phyloP scores from a whole-genome alignment of 1,284 basidiomycete species.

The Grifola frondosa region DNA sequence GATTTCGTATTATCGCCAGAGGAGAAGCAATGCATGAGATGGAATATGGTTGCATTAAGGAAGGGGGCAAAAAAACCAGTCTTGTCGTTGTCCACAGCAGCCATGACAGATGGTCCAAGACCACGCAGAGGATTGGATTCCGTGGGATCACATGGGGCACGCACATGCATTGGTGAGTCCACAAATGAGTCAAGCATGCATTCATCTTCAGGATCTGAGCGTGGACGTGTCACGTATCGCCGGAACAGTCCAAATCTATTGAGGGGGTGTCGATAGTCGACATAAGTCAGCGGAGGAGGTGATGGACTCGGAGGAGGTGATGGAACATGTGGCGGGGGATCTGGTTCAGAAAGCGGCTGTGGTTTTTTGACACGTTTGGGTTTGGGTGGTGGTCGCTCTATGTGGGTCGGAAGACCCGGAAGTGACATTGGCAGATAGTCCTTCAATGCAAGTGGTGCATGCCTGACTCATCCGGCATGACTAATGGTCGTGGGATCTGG shows the following conservation, averaged over 20 bases:
- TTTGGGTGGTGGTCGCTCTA: not conserved
- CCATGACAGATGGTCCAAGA: not conserved
- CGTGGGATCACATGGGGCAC: not conserved
- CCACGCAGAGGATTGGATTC: not conserved
- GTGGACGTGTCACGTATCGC: not conserved
- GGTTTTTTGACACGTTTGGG: too few species aligned
- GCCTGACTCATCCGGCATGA: too few species aligned
- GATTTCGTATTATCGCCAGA: conserved; percentile 4
- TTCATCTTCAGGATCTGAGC: conserved; percentile 6
- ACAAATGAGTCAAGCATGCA: not conserved
- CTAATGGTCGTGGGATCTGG: too few species aligned
- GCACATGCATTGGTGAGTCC: not conserved
- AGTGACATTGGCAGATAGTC: conserved; percentile 5
- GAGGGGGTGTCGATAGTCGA: conserved; percentile 3
- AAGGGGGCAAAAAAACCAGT: conserved; percentile 8
- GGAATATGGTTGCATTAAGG: conserved; percentile 2
- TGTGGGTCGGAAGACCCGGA: conserved; percentile 5
- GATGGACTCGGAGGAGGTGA: too few species aligned
- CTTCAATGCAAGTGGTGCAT: too few species aligned
- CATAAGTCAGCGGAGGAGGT: too few species aligned
- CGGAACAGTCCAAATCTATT: conserved; percentile 12
- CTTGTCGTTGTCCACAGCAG: not conserved
- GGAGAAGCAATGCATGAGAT: conserved; percentile 11
- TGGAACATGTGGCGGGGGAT: not conserved
- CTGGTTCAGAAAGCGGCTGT: too few species aligned